These are phyloP conservation scores for Fusarium staphyleae DNA, from an alignment of 2,329 filamentous ascomycete species.

Conservation along the genomic window DNA sequence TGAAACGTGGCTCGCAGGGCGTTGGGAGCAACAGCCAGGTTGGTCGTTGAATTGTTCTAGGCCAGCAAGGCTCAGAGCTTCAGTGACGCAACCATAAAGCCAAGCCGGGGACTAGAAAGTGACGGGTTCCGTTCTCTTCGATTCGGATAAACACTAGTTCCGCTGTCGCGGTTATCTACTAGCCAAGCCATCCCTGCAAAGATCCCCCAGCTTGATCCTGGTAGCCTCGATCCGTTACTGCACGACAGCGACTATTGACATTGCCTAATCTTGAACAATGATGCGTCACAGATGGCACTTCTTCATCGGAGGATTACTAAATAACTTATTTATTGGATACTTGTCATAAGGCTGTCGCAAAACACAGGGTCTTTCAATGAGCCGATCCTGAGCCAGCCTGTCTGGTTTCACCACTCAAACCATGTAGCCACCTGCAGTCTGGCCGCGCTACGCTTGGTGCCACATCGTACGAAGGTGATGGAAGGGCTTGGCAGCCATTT, in stretches of 20 bases:
- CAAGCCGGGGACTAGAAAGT: conserved; percentile 12
- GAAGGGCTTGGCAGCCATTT: conserved; percentile 9
- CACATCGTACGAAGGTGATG: conserved; percentile 10
- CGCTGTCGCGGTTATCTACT: conserved; percentile 2
- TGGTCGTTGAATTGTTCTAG: conserved; percentile 3
- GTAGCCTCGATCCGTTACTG: conserved; percentile 27
- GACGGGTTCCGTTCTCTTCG: conserved; percentile 9
- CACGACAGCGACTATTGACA: conserved; percentile 20
- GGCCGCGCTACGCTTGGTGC: conserved; percentile 14
- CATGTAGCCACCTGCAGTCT: conserved; percentile 25
- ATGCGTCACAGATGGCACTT: not conserved
- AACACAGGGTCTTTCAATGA: conserved; percentile 1
- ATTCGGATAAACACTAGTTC: conserved; percentile 35
- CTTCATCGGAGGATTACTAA: too few species aligned
- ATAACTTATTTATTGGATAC: not conserved
- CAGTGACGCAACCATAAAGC: conserved; percentile 36
- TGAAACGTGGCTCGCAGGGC: conserved; percentile 15
- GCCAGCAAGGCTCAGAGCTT: conserved; percentile 13
- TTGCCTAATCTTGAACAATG: conserved; percentile 1
- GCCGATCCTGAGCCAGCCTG: conserved; percentile 8
- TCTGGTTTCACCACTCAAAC: conserved; percentile 17
- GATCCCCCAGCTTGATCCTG: conserved; percentile 35
- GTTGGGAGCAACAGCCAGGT: conserved; percentile 23
- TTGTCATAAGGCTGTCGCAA: not conserved
- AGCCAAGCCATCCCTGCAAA: conserved; percentile 21